phyloP scores from a whole-genome alignment of 106 monocot genomes.

The Ottelia alismoides region DNA sequence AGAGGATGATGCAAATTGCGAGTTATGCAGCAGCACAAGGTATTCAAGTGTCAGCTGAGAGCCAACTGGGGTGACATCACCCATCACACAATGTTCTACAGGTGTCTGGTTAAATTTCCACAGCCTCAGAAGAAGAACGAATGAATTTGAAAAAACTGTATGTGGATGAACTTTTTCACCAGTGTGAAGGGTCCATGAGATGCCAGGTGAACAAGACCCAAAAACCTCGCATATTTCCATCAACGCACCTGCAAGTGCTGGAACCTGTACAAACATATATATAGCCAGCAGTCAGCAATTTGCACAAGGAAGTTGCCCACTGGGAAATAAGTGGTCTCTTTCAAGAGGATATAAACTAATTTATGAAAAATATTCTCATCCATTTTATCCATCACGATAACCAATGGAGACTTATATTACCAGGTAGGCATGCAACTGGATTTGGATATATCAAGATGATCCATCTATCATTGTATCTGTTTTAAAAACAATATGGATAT shows the following conservation, averaged over 20 bases:
- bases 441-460: too few relatives aligned
- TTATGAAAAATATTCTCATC: constrained; percentile 1
- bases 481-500: too few relatives aligned
- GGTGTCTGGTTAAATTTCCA: constrained; percentile 99
- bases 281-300: too few relatives aligned
- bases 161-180: constrained; percentile 65
- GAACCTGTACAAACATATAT: constrained; percentile 40
- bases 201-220: constrained; percentile 63
- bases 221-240: constrained; percentile 94
- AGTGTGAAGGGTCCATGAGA: constrained; percentile 40
- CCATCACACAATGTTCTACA: constrained; percentile 83
- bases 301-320: too few relatives aligned
- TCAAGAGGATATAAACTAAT: too few relatives aligned
- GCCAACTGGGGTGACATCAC: constrained; percentile 86
- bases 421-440: too few relatives aligned
- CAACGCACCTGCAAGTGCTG: constrained; percentile 88
- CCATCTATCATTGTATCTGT: too few relatives aligned
- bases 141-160: constrained; percentile 90
- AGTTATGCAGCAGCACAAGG: constrained; percentile 73
- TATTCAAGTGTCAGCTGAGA: constrained; percentile 90
- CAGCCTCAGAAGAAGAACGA: constrained; percentile 80
- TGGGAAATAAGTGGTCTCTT: too few relatives aligned
- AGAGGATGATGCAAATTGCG: constrained; percentile 22
- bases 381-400: too few relatives aligned
- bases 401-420: too few relatives aligned